These are phyloP conservation scores for Mycena epipterygia DNA, from an alignment of 768 basidiomycete species.

Conservation along the genomic window DNA sequence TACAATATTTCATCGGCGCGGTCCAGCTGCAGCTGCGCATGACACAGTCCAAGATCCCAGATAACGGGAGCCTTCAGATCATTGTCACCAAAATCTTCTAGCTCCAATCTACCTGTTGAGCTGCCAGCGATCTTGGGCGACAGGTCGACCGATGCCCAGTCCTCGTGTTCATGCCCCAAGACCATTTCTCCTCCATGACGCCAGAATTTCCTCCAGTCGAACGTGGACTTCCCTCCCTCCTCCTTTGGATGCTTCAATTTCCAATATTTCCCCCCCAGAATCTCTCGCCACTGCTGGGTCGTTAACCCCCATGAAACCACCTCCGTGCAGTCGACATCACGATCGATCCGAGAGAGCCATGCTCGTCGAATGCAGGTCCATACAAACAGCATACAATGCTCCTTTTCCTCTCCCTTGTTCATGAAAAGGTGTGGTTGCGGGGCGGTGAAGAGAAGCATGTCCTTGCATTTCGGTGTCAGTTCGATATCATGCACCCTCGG, in stretches of 20 bases:
- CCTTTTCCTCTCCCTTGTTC: not conserved
- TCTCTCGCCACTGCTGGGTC: constrained; percentile 5
- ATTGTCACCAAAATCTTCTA: not conserved
- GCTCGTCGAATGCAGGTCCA: constrained; percentile 14
- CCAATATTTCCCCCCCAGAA: constrained; percentile 9
- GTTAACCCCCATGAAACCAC: not conserved
- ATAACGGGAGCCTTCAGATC: not conserved
- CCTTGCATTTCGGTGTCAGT: not conserved
- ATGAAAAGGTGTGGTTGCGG: constrained; percentile 5
- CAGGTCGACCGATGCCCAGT: not conserved
- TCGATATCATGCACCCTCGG: not conserved
- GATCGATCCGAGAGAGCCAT: not conserved
- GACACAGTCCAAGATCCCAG: not conserved
- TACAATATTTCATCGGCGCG: not conserved
- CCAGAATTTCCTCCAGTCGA: constrained; percentile 2
- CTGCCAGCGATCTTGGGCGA: not conserved
- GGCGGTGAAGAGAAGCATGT: not conserved
- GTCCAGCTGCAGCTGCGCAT: not conserved
- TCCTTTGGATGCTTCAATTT: not conserved
- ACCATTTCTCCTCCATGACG: not conserved
- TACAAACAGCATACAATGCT: not conserved
- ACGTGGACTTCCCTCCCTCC: not conserved
- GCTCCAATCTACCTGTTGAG: not conserved
- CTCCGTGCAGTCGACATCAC: not conserved
- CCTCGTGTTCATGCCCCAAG: not conserved